These are phyloP conservation scores for Ophiocordyceps camponoti-rufipedis DNA, from an alignment of 2,329 filamentous ascomycete genomes.

Conservation along the genomic window DNA sequence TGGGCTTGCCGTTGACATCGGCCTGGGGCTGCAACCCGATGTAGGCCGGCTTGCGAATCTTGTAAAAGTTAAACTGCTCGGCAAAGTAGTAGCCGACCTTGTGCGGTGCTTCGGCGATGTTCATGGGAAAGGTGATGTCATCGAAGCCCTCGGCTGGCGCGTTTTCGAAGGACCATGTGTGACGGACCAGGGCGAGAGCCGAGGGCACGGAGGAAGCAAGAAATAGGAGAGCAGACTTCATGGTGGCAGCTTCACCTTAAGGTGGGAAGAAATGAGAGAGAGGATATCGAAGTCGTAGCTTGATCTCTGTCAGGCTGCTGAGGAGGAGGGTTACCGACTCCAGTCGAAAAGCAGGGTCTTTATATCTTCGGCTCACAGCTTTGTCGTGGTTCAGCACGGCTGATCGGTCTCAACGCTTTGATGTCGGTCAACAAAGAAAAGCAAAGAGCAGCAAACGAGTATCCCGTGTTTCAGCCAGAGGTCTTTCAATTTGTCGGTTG, in stretches of 20 bases:
- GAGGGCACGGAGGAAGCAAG: background rate
- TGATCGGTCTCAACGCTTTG: too few species aligned
- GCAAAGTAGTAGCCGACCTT: constrained; percentile 7
- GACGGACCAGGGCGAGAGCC: background rate
- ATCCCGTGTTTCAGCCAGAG: too few species aligned
- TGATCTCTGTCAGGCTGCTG: too few species aligned
- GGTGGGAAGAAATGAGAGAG: too few species aligned
- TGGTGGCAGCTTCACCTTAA: background rate
- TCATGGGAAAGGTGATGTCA: constrained; percentile 8
- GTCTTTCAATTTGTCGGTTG: too few species aligned
- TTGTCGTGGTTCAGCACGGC: too few species aligned
- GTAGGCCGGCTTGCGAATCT: constrained; percentile 4
- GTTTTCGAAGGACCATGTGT: background rate
- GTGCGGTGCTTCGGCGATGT: constrained; percentile 5
- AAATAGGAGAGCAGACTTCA: background rate
- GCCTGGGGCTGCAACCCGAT: constrained; percentile 6
- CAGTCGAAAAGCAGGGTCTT: too few species aligned
- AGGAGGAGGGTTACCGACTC: too few species aligned
- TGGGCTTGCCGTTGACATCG: constrained; percentile 2
- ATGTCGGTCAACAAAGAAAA: too few species aligned
- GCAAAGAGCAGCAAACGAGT: too few species aligned
- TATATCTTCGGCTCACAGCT: too few species aligned
- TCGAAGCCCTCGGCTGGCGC: constrained; percentile 2
- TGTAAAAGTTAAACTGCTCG: constrained; percentile 6
- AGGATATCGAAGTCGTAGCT: too few species aligned